Conservation (phyloP, 352 stramenopile species). For the Phytophthora rubi region DNA sequence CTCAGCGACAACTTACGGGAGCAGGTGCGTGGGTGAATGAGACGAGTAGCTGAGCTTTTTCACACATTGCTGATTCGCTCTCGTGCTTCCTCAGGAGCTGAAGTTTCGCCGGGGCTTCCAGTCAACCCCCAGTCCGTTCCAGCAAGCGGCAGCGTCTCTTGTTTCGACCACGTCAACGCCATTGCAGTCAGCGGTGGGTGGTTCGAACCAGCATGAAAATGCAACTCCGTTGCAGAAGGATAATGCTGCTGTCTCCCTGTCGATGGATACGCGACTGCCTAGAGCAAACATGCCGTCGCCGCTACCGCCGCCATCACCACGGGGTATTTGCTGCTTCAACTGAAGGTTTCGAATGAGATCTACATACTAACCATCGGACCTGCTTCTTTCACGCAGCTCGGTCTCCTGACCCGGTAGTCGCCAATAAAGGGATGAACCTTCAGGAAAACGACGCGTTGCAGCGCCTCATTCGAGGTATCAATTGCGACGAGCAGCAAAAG, state of each 20-base stretch:
- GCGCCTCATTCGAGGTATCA: constrained; percentile 32
- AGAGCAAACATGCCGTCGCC: background rate
- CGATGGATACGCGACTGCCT: background rate
- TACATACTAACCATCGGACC: background rate
- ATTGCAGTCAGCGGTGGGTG: background rate
- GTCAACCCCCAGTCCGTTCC: constrained; percentile 28
- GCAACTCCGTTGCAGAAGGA: background rate
- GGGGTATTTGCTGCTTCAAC: constrained; percentile 17
- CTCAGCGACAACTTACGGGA: constrained; percentile 46
- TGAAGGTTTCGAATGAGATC: background rate
- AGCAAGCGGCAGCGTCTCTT: constrained; percentile 33
- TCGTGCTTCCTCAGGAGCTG: constrained; percentile 31
- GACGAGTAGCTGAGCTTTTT: background rate
- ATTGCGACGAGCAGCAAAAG: constrained; percentile 43
- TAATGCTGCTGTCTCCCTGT: background rate
- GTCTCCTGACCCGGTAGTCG: background rate
- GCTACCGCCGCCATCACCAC: background rate
- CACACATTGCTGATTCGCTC: background rate
- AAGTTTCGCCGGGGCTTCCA: constrained; percentile 31
- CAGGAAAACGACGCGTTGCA: constrained; percentile 29
- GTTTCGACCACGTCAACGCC: constrained; percentile 1
- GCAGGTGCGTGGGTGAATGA: constrained; percentile 13
- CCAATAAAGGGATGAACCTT: constrained; percentile 18
- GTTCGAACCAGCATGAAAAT: constrained; percentile 17
- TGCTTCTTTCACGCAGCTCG: background rate